Percentiles rank a stretch among this genome's conserved stretches.
Evolutionary conservation across 768 basidiomycete species (phyloP).

Genomic region (Mycena filopes): DNA sequence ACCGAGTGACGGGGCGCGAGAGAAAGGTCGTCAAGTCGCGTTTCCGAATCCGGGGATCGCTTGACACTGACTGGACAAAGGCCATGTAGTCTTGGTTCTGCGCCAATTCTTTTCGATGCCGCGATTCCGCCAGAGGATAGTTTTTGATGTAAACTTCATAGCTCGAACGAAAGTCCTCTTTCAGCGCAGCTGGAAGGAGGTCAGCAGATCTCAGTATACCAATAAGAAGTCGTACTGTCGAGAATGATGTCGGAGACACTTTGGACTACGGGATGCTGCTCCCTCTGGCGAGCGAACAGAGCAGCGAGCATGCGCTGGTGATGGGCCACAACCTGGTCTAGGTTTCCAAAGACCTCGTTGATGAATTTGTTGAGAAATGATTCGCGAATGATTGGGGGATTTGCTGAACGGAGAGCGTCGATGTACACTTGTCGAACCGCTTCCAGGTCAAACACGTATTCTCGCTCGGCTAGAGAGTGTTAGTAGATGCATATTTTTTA

Average conservation of each 20-base stretch:
- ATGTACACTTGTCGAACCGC: slow-evolving; percentile 82
- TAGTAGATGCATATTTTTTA: neutral
- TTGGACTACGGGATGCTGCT: slow-evolving; percentile 86
- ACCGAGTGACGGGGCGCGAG: slow-evolving; percentile 88
- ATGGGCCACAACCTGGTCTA: slow-evolving; percentile 71
- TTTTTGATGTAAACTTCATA: slow-evolving; percentile 90
- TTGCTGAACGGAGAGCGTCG: slow-evolving; percentile 64
- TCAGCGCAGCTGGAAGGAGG: slow-evolving; percentile 51
- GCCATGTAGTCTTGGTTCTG: slow-evolving; percentile 72
- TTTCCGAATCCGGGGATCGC: slow-evolving; percentile 74
- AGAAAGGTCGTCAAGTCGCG: slow-evolving; percentile 86
- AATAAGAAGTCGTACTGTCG: slow-evolving; percentile 62
- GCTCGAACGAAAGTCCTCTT: slow-evolving; percentile 63
- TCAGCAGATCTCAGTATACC: neutral
- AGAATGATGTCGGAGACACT: slow-evolving; percentile 89
- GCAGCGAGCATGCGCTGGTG: slow-evolving; percentile 76
- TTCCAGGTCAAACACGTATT: slow-evolving; percentile 87
- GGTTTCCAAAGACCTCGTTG: slow-evolving; percentile 85
- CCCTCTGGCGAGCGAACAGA: slow-evolving; percentile 83
- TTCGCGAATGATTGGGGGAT: slow-evolving; percentile 73
- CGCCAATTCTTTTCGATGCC: slow-evolving; percentile 80
- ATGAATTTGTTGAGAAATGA: slow-evolving; percentile 73
- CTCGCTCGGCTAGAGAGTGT: slow-evolving; percentile 68
- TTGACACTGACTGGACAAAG: slow-evolving; percentile 71
- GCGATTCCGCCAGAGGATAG: slow-evolving; percentile 87